Percentiles rank a stretch among this genome's conserved stretches.
phyloP scores from a whole-genome alignment of 176 grass and related monocot genomes.

The Guadua angustifolia region DNA sequence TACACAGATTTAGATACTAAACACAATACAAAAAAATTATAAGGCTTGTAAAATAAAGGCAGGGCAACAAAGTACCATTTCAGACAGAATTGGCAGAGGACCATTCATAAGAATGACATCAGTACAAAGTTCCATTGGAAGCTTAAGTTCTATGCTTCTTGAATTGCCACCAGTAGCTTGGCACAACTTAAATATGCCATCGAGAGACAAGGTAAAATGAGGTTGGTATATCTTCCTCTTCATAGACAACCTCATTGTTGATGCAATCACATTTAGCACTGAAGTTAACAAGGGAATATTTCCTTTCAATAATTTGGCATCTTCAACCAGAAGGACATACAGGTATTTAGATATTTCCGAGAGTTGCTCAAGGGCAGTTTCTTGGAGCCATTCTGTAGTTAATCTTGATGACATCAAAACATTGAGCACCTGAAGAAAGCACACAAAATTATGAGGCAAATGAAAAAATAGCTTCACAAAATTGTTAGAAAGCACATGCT shows the following conservation, averaged over 20 bases:
- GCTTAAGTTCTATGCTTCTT: conserved; percentile 57
- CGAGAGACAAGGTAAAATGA: conserved; percentile 82
- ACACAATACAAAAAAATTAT: conserved; percentile 24
- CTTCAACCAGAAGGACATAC: conserved; percentile 54
- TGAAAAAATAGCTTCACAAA: conserved; percentile 26
- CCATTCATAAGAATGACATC: conserved; percentile 77
- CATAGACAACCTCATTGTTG: conserved; percentile 78
- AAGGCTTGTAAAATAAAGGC: conserved; percentile 38
- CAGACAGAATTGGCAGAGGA: conserved; percentile 64
- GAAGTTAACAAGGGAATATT: conserved; percentile 62
- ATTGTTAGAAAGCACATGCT: neutral
- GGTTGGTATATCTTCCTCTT: conserved; percentile 94
- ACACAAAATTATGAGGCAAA: conserved; percentile 30
- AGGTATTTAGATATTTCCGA: conserved; percentile 70
- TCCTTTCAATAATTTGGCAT: conserved; percentile 56
- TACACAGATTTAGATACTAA: conserved; percentile 9
- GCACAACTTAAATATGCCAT: conserved; percentile 68
- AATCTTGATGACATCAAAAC: conserved; percentile 60
- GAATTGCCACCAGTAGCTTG: conserved; percentile 58
- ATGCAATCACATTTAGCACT: conserved; percentile 73
- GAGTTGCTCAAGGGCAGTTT: conserved; percentile 75
- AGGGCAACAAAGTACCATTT: conserved; percentile 56
- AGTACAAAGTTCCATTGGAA: conserved; percentile 57
- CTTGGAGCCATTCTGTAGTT: conserved; percentile 82
- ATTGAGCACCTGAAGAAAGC: conserved; percentile 67